Evolutionary conservation across 2,329 filamentous ascomycete genomes (phyloP), one percentile per base, ranked within the genome.

Genomic region (Trichoderma arundinaceum): DNA sequence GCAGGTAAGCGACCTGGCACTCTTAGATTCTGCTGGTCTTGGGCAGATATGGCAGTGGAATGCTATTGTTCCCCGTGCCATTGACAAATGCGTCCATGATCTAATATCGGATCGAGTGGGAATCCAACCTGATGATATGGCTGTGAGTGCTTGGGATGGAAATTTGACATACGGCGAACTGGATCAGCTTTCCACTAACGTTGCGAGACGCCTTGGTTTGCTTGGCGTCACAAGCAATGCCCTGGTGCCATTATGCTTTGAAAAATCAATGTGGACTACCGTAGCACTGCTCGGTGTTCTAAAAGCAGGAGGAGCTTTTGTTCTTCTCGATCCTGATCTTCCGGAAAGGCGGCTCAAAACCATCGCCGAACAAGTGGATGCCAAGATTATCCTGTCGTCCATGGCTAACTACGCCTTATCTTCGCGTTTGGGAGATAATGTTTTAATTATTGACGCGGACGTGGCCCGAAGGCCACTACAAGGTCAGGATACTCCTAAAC

Each of bases 81-180:
- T 67, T 1, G 67, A 72, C 1, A 38, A 48, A 2, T 69, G 66
- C 10, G 56, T 74, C 3, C 73, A 75, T 22, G 62, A 69, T 3
- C 51, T 74, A 3, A 68, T 75, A 8, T 58, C 66, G 4, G 46
- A 70, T 0, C 63, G 64, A 6, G 69, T 64, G 1, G 13, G 28
- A 2, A 32, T 32, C 1, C 57, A 68, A 9, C 70, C 69, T 1
- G 17, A 56, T 12, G 56, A 54, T 3, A 56, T 53, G 4, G 74
- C 74, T 0, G 46, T 75, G 1, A 61, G 58, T 12, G 61, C 72
- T 0, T 83, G 80, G 79, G 81, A 83, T 67, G 81, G 78, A 12
- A 67, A 71, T 13, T 76, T 82, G 48, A 81, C 79, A 8, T 82
- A 81, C 65, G 60, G 69, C 63, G 75, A 83, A 19, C 71, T 82